Evolutionary conservation across 805 yeast genomes (phyloP).

Genomic region (Yamadazyma laniorum): DNA sequence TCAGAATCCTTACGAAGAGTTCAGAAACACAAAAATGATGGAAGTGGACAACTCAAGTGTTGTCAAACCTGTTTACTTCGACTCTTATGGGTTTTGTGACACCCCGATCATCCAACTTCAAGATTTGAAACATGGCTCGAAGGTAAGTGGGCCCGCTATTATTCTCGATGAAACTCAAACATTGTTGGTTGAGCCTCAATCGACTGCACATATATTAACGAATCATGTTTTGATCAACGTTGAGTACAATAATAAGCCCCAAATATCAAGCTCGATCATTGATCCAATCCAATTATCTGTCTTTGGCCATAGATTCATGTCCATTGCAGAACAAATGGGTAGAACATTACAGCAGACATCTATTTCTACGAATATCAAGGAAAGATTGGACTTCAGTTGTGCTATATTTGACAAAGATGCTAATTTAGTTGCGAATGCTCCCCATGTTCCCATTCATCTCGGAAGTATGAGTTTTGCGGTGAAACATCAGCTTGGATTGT

Average conservation of each 20-base stretch:
- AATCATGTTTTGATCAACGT: slow-evolving; percentile 32
- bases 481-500: slow-evolving; percentile 37
- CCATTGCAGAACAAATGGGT: slow-evolving; percentile 45
- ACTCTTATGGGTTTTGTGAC: slow-evolving; percentile 28
- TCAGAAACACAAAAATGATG: slow-evolving; percentile 13
- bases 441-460: slow-evolving; percentile 45
- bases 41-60: slow-evolving; percentile 1
- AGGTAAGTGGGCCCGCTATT: slow-evolving; percentile 29
- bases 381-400: slow-evolving; percentile 45
- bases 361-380: slow-evolving; percentile 45
- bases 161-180: slow-evolving; percentile 37
- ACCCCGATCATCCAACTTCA: slow-evolving; percentile 23
- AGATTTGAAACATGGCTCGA: slow-evolving; percentile 20
- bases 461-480: slow-evolving; percentile 50
- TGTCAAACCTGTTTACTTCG: slow-evolving; percentile 24
- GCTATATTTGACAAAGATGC: slow-evolving; percentile 43
- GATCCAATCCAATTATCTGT: slow-evolving; percentile 41
- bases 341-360: slow-evolving; percentile 44
- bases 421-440: slow-evolving; percentile 47
- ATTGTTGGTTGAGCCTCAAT: slow-evolving; percentile 30
- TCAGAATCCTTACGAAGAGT: slow-evolving; percentile 52
- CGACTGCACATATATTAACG: slow-evolving; percentile 27
- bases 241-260: slow-evolving; percentile 21
- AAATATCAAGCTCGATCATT: slow-evolving; percentile 25
- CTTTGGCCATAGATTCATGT: slow-evolving; percentile 42